phyloP scores from a whole-genome alignment of 352 stramenopile species.

The Peronosclerospora sorghi region DNA sequence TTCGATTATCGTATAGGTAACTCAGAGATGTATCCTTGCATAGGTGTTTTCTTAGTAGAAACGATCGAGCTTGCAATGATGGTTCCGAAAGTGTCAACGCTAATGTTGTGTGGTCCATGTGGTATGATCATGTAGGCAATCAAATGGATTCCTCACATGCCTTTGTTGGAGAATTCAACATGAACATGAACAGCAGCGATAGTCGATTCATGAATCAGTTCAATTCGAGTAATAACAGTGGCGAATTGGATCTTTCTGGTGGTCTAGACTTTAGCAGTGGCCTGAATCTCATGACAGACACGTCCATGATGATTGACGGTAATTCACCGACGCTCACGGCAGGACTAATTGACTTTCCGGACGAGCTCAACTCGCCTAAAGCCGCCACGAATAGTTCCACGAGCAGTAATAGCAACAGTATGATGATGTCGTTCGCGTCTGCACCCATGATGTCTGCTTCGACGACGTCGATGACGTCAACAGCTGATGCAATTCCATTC shows the following conservation, averaged over 20 bases:
- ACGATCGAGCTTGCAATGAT: neutral
- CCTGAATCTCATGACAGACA: constrained; percentile 62
- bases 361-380: constrained; percentile 74
- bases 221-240: constrained; percentile 26
- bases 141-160: constrained; percentile 60
- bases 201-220: constrained; percentile 74
- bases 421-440: constrained; percentile 19
- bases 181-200: constrained; percentile 49
- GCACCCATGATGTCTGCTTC: constrained; percentile 20
- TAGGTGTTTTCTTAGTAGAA: neutral
- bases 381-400: constrained; percentile 6
- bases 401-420: constrained; percentile 11
- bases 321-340: constrained; percentile 13
- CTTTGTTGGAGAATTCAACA: constrained; percentile 64
- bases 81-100: too few species aligned
- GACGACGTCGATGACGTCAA: constrained; percentile 21
- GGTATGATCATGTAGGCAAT: neutral
- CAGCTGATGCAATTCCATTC: constrained; percentile 61
- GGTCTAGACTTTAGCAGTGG: constrained; percentile 55
- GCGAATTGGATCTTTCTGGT: constrained; percentile 29
- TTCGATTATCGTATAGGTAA: neutral
- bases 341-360: constrained; percentile 77
- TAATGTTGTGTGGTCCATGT: constrained; percentile 4
- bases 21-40: neutral
- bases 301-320: constrained; percentile 26